These are phyloP conservation scores for Mycena venus DNA, from an alignment of 768 basidiomycete species.

Conservation along the genomic window DNA sequence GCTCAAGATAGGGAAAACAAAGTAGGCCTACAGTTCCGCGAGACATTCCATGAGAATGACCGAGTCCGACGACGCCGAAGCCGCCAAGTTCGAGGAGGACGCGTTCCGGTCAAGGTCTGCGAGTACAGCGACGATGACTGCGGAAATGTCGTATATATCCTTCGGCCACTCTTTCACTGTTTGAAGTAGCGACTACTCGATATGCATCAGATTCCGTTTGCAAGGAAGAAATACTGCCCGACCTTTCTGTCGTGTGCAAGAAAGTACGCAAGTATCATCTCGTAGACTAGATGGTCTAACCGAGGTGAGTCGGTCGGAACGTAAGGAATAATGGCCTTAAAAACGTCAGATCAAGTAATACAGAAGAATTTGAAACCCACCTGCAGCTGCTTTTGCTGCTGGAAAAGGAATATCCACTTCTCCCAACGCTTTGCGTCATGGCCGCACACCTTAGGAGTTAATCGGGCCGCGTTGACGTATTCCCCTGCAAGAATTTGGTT, in stretches of 20 bases:
- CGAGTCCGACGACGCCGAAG: conserved; percentile 63
- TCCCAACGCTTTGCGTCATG: conserved; percentile 91
- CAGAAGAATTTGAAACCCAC: conserved; percentile 54
- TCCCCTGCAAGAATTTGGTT: conserved; percentile 47
- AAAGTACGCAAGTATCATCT: conserved; percentile 93
- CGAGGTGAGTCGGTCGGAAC: conserved; percentile 88
- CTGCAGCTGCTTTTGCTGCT: conserved; percentile 82
- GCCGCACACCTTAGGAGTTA: conserved; percentile 89
- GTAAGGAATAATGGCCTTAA: conserved; percentile 87
- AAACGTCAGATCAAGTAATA: conserved; percentile 8
- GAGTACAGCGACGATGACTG: conserved; percentile 91
- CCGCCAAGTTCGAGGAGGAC: conserved; percentile 55
- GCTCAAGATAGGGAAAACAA: not conserved
- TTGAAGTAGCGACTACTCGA: conserved; percentile 72
- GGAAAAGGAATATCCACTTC: conserved; percentile 93
- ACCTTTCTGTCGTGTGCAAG: conserved; percentile 83
- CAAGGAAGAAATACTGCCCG: conserved; percentile 29
- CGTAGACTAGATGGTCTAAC: conserved; percentile 89
- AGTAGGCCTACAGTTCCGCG: conserved; percentile 79
- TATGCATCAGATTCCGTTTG: not conserved
- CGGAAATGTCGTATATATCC: conserved; percentile 89
- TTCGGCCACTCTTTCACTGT: conserved; percentile 92
- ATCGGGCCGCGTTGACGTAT: conserved; percentile 82
- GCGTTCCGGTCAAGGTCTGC: conserved; percentile 79
- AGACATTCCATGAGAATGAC: conserved; percentile 92